Evolutionary conservation across 2,329 filamentous ascomycete genomes (phyloP), one percentile per base, ranked within the genome.

Genomic region (Alternaria postmessia): DNA sequence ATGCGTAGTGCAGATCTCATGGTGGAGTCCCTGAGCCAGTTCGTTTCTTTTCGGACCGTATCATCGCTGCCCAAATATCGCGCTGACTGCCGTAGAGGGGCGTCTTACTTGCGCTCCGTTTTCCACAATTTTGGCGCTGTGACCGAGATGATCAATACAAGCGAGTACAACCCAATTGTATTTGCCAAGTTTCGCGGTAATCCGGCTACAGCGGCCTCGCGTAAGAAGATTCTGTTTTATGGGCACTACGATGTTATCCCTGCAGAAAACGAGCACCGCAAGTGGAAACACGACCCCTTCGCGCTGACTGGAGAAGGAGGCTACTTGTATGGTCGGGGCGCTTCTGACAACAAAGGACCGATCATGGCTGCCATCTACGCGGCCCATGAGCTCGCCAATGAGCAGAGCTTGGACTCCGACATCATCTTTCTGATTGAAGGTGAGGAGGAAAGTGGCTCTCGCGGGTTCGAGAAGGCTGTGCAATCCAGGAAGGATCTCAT

Each of bases 181-280:
- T 90, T 91, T 67, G 95, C 95, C 41, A 91, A 90, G 61, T 99
- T 99, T 76, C 87, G 87, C 44, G 93, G 91, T 4, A 95, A 89
- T 78, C 88, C 85, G 61, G 85, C 88, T 11, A 86, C 88, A 1
- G 81, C 87, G 0, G 84, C 86, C 26, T 83, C 87, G 26, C 87
- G 92, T 18, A 97, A 95, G 80, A 93, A 92, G 30, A 92, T 98
- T 8, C 82, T 99, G 0, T 99, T 99, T 76, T 99, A 99, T 73
- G 95, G 96, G 0, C 95, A 99, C 76, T 99, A 99, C 81, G 95
- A 99, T 74, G 94, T 99, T 3, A 95, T 99, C 4, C 87, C 93
- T 1, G 95, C 95, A 0, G 93, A 97, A 67, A 89, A 90, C 38
- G 91, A 91, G 64, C 88, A 90, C 58, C 87, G 87, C 38, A 94